These are phyloP conservation scores for Ophiostoma pallidulum DNA, from an alignment of 2,329 filamentous ascomycete genomes.

Conservation along the genomic window DNA sequence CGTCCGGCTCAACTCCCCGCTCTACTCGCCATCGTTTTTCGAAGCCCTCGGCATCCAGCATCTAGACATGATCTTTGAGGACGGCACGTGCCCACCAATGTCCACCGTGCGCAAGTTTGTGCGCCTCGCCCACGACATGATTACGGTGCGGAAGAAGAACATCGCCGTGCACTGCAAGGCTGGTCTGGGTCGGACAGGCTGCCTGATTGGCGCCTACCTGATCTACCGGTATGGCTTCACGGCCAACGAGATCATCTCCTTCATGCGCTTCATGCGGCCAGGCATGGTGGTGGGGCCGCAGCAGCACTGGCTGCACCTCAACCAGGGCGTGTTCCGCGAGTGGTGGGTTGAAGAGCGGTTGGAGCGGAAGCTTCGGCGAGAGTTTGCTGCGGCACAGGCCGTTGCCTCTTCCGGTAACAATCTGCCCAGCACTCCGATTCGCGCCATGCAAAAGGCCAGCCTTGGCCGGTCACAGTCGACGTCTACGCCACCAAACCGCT, in stretches of 20 bases:
- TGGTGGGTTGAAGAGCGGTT: constrained; percentile 94
- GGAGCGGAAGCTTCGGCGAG: constrained; percentile 55
- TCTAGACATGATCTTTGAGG: constrained; percentile 98
- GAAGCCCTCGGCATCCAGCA: constrained; percentile 91
- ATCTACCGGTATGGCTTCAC: constrained; percentile 98
- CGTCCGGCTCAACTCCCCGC: constrained; percentile 86
- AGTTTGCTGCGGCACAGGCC: constrained; percentile 38
- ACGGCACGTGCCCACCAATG: constrained; percentile 88
- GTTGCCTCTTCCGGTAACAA: constrained; percentile 26
- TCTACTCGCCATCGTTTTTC: constrained; percentile 97
- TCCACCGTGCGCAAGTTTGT: constrained; percentile 91
- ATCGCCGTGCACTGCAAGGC: constrained; percentile 99
- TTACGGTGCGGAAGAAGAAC: constrained; percentile 78
- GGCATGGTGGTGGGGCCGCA: constrained; percentile 98
- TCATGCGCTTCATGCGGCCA: constrained; percentile 98
- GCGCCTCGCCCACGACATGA: constrained; percentile 87
- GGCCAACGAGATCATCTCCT: constrained; percentile 92
- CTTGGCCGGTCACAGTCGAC: constrained; percentile 42
- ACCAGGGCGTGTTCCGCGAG: constrained; percentile 94
- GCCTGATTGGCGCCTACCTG: constrained; percentile 91
- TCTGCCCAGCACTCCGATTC: constrained; percentile 50
- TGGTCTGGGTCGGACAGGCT: constrained; percentile 88
- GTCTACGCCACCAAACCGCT: constrained; percentile 76
- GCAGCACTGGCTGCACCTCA: constrained; percentile 97
- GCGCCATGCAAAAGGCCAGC: constrained; percentile 50